Percentiles rank a stretch among this genome's conserved stretches.
Evolutionary conservation across 1,284 basidiomycete genomes (phyloP).

Genomic region (Anthracocystis panici-leucophaei): DNA sequence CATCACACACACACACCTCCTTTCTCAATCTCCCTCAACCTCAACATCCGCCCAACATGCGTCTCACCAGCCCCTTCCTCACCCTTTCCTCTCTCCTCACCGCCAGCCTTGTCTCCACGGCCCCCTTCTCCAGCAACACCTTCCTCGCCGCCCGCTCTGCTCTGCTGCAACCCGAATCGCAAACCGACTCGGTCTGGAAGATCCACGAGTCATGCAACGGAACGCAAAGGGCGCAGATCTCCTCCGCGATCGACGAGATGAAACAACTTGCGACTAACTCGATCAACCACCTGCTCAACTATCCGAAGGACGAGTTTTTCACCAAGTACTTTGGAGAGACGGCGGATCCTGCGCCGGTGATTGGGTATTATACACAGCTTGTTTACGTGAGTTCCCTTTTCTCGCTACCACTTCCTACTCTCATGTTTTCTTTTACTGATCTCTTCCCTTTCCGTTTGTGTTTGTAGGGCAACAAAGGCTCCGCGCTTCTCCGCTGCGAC

Average conservation of each 20-base stretch:
- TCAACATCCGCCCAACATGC: constrained; percentile 11
- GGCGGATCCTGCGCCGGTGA: constrained; percentile 54
- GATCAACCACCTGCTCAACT: constrained; percentile 68
- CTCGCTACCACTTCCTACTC: background rate
- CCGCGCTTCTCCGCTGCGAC: constrained; percentile 68
- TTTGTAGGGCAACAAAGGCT: constrained; percentile 42
- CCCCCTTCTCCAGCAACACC: constrained; percentile 11
- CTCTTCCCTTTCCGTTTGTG: background rate
- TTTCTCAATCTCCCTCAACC: background rate
- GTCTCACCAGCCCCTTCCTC: constrained; percentile 3
- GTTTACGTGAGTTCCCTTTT: constrained; percentile 28
- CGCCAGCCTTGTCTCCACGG: background rate
- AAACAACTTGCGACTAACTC: constrained; percentile 65
- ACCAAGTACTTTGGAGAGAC: constrained; percentile 70
- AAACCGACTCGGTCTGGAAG: constrained; percentile 50
- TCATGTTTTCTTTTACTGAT: constrained; percentile 1
- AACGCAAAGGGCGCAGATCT: constrained; percentile 69
- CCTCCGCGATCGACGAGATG: constrained; percentile 68
- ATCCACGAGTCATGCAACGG: constrained; percentile 71
- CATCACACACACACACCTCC: background rate
- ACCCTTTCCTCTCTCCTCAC: background rate
- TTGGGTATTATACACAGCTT: constrained; percentile 69
- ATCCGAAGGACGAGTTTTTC: constrained; percentile 68
- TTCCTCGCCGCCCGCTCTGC: constrained; percentile 1
- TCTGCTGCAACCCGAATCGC: constrained; percentile 2